Conservation (phyloP, 2,329 filamentous ascomycete genomes). For the Didymella lethalis region DNA sequence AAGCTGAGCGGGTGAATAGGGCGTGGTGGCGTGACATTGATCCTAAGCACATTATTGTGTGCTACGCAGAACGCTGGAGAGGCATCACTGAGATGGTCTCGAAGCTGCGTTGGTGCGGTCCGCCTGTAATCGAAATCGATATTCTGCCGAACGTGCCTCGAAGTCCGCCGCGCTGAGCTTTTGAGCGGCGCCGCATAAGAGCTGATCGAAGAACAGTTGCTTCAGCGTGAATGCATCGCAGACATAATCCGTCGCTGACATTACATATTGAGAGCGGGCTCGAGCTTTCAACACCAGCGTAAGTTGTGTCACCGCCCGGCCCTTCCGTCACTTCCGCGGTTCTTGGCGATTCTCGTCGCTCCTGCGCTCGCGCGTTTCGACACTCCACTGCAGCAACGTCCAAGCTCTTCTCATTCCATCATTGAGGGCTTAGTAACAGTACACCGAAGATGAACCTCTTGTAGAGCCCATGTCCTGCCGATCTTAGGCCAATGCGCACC, state of each 20-base stretch:
- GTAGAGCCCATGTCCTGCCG: background rate
- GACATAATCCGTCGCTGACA: background rate
- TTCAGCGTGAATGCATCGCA: background rate
- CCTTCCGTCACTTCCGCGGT: background rate
- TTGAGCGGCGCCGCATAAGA: background rate
- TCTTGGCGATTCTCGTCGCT: slow-evolving; percentile 7
- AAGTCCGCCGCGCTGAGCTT: background rate
- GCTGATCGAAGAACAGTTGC: background rate
- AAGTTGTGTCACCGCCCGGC: background rate
- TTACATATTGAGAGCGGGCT: background rate
- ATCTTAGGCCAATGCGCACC: slow-evolving; percentile 2
- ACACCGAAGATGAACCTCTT: slow-evolving; percentile 1
- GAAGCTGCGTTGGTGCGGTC: too few relatives aligned
- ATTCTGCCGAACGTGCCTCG: background rate
- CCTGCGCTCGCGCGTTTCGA: background rate
- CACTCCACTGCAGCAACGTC: slow-evolving; percentile 2
- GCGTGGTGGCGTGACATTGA: background rate
- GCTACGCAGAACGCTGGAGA: background rate
- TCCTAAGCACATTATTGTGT: background rate
- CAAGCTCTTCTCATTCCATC: background rate
- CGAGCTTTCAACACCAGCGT: background rate
- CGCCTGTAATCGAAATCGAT: background rate
- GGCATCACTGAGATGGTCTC: background rate
- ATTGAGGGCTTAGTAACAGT: background rate
- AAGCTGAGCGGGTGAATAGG: background rate